Conservation (phyloP, 805 yeast genomes). For the Yamadazyma akitaensis region DNA sequence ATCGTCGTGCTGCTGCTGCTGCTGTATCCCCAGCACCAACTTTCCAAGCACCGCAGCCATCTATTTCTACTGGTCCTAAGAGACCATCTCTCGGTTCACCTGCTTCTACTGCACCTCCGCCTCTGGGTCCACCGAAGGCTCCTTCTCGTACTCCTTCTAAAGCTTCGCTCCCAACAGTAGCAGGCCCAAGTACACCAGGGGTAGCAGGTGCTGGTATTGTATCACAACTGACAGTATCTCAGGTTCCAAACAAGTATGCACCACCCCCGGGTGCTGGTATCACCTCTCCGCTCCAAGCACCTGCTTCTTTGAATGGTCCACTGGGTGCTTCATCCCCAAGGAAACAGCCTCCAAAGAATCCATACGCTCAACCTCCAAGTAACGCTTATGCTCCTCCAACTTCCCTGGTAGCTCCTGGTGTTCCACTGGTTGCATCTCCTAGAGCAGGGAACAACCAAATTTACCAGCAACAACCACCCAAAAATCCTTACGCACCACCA, state of each 20-base stretch:
- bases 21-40: constrained; percentile 21
- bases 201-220: no score
- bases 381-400: constrained; percentile 15
- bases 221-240: no score
- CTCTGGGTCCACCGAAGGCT: constrained; percentile 17
- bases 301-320: not conserved
- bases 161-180: constrained; percentile 15
- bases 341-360: constrained; percentile 6
- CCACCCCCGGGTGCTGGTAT: constrained; percentile 21
- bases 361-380: constrained; percentile 18
- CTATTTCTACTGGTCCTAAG: constrained; percentile 18
- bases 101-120: constrained; percentile 5
- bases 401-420: constrained; percentile 28
- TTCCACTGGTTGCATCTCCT: constrained; percentile 26
- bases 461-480: constrained; percentile 4
- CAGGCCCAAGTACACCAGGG: constrained; percentile 18
- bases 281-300: constrained; percentile 4
- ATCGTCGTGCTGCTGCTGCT: constrained; percentile 47
- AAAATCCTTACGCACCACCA: constrained; percentile 16
- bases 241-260: constrained; percentile 30
- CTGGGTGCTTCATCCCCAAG: constrained; percentile 14
- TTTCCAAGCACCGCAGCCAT: constrained; percentile 15
- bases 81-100: constrained; percentile 12
- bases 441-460: constrained; percentile 16
- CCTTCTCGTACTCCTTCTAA: constrained; percentile 25